Percentiles rank a stretch among this genome's conserved stretches.
Conservation (phyloP, 1,284 basidiomycete species). For the Waitea zeae region DNA sequence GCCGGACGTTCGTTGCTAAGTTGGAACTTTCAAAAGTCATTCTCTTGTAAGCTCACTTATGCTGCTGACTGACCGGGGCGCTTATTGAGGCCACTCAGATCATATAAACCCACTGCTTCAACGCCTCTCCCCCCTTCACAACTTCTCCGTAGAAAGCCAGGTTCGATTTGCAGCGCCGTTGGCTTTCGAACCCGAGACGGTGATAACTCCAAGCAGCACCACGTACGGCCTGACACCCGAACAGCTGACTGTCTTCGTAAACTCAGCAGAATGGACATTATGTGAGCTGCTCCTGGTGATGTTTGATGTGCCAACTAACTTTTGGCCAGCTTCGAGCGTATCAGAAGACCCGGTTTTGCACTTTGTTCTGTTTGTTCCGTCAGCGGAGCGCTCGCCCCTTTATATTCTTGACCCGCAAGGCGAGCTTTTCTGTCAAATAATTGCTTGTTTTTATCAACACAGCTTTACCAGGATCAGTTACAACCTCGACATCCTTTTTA, state of each 20-base stretch:
- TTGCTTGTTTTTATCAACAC: not conserved
- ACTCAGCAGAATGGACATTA: conserved; percentile 90
- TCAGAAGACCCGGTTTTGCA: conserved; percentile 88
- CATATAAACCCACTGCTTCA: conserved; percentile 52
- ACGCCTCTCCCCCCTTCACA: conserved; percentile 55
- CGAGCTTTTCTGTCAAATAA: conserved; percentile 12
- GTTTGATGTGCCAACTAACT: conserved; percentile 2
- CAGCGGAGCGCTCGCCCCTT: conserved; percentile 49
- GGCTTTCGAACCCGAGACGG: conserved; percentile 49
- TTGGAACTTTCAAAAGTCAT: conserved; percentile 58
- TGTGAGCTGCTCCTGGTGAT: conserved; percentile 27
- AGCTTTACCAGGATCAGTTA: conserved; percentile 10
- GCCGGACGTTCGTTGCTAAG: conserved; percentile 38
- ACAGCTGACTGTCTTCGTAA: conserved; percentile 81
- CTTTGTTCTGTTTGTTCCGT: conserved; percentile 85
- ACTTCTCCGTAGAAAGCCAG: conserved; percentile 89
- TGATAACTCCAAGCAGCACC: too few species aligned
- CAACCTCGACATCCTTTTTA: conserved; percentile 57
- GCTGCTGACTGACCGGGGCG: conserved; percentile 3
- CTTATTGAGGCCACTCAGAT: conserved; percentile 22
- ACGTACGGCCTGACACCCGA: conserved; percentile 54
- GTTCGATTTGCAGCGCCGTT: conserved; percentile 85
- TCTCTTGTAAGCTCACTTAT: conserved; percentile 35
- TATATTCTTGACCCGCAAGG: conserved; percentile 44
- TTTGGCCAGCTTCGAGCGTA: conserved; percentile 46